phyloP scores from a whole-genome alignment of 495 filamentous ascomycete genomes.

The Coniosporium apollinis region DNA sequence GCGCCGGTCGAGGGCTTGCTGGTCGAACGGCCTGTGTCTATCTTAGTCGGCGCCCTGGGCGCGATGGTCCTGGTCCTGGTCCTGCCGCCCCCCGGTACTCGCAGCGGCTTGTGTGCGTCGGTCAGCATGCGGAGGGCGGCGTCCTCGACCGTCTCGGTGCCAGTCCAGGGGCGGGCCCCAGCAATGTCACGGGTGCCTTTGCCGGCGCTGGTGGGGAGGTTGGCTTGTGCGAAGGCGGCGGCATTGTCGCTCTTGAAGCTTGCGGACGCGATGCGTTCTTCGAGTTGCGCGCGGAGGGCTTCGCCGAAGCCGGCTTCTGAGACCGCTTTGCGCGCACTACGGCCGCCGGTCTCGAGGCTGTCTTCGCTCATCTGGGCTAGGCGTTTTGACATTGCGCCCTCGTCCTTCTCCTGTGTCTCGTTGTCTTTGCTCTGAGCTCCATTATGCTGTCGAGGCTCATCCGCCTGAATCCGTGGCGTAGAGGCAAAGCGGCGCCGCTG shows the following conservation, averaged over 20 bases:
- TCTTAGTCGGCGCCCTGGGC: conserved; percentile 25
- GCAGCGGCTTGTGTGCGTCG: conserved; percentile 61
- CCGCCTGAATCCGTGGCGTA: not conserved
- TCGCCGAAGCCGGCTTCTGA: conserved; percentile 76
- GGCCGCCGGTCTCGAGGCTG: conserved; percentile 50
- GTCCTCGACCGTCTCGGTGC: conserved; percentile 56
- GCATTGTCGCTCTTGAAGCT: conserved; percentile 56
- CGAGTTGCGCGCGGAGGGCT: conserved; percentile 58
- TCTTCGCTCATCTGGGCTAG: conserved; percentile 71
- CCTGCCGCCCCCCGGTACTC: too few relatives aligned
- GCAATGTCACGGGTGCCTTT: conserved; percentile 58
- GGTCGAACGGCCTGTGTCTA: conserved; percentile 33
- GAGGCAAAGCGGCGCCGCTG: not conserved
- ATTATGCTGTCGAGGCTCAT: conserved; percentile 2
- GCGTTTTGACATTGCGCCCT: conserved; percentile 53
- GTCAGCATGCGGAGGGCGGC: conserved; percentile 74
- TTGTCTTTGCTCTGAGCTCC: conserved; percentile 2
- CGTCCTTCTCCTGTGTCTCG: conserved; percentile 7
- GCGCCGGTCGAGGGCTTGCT: conserved; percentile 31
- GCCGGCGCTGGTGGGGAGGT: conserved; percentile 47
- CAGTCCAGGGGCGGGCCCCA: conserved; percentile 58
- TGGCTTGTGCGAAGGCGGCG: conserved; percentile 46
- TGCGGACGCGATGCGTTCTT: conserved; percentile 53
- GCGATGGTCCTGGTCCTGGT: conserved; percentile 24
- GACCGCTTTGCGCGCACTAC: conserved; percentile 54